These are phyloP conservation scores for Trypanosoma scelopori DNA, from an alignment of 208 protist genomes.

Conservation along the genomic window DNA sequence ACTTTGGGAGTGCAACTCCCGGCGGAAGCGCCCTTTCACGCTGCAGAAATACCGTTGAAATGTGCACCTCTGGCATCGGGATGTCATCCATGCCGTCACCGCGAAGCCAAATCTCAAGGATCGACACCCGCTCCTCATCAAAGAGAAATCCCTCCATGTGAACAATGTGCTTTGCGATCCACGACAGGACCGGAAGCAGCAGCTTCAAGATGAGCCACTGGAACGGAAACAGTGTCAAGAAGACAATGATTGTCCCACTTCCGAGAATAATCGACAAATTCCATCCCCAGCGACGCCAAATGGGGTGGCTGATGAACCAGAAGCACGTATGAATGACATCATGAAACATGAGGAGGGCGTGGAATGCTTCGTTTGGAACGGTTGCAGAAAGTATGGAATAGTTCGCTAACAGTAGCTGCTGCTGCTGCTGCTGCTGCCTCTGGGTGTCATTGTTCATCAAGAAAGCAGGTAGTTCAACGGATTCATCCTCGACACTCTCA, in stretches of 20 bases:
- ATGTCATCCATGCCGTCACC: constrained; percentile 35
- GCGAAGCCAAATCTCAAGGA: constrained; percentile 42
- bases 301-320: background rate
- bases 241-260: constrained; percentile 21
- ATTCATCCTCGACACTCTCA: background rate
- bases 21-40: constrained; percentile 43
- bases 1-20: constrained; percentile 22
- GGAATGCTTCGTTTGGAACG: background rate
- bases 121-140: constrained; percentile 37
- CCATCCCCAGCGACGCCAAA: background rate
- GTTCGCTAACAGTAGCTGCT: background rate
- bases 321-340: background rate
- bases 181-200: constrained; percentile 39
- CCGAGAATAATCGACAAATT: constrained; percentile 28
- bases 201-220: constrained; percentile 49
- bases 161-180: constrained; percentile 40
- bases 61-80: constrained; percentile 35
- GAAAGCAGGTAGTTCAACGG: background rate
- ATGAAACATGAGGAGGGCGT: background rate
- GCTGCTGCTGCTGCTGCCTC: background rate
- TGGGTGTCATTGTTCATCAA: too few relatives aligned
- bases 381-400: background rate
- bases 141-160: constrained; percentile 71
- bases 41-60: constrained; percentile 35
- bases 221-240: constrained; percentile 39